phyloP scores from a whole-genome alignment of 176 grass and related monocot species.

The Rhynchospora tenuis region DNA sequence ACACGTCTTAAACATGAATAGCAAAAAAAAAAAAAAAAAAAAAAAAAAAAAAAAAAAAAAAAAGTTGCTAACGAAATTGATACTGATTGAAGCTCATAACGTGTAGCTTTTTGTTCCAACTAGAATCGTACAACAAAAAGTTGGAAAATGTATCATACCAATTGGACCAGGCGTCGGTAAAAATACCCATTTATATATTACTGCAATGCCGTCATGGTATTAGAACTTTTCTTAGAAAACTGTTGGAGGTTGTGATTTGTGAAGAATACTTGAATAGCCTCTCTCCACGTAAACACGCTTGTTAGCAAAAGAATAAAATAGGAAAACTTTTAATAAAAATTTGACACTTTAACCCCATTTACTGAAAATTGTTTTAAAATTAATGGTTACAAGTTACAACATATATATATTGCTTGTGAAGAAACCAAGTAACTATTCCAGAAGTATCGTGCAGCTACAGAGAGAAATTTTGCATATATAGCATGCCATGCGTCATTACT shows the following conservation, averaged over 20 bases:
- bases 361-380: no score
- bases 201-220: background rate
- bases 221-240: background rate
- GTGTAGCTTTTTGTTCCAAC: background rate
- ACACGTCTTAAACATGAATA: background rate
- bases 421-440: background rate
- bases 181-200: no score
- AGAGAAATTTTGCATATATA: background rate
- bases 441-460: background rate
- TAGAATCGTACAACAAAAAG: background rate
- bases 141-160: background rate
- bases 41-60: background rate
- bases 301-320: background rate
- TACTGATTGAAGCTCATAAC: no score
- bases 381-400: no score
- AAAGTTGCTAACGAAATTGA: no score
- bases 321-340: background rate
- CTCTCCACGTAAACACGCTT: background rate
- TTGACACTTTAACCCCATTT: background rate
- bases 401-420: background rate
- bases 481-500: constrained; percentile 11
- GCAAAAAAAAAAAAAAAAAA: background rate
- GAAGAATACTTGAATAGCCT: background rate
- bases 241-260: background rate
- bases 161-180: background rate